Percentiles rank a stretch among this genome's conserved stretches.
These are phyloP conservation scores for Leptographium radiaticola DNA, from an alignment of 2,329 filamentous ascomycete species.

Conservation along the genomic window DNA sequence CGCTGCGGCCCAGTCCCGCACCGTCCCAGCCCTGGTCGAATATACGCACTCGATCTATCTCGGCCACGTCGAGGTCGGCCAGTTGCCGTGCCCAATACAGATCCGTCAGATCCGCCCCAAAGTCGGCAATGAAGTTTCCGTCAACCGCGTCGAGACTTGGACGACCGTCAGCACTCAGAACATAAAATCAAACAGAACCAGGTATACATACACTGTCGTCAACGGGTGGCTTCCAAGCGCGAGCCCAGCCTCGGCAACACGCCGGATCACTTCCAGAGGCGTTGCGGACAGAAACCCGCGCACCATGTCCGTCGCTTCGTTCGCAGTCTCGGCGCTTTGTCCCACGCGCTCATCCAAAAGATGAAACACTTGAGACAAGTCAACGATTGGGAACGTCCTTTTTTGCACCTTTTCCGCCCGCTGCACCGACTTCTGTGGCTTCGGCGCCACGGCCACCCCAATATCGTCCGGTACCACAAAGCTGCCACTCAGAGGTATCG, in stretches of 20 bases:
- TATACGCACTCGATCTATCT: background rate
- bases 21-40: constrained; percentile 1
- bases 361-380: constrained; percentile 3
- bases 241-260: constrained; percentile 1
- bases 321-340: background rate
- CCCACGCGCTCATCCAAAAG: background rate
- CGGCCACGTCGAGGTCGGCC: background rate
- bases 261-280: constrained; percentile 3
- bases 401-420: too few relatives aligned
- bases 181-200: background rate
- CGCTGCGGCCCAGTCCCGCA: background rate
- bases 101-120: constrained; percentile 4
- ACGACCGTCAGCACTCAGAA: background rate
- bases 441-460: constrained; percentile 11
- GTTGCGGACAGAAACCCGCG: background rate
- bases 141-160: constrained; percentile 7
- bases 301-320: background rate
- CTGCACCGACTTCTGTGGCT: too few relatives aligned
- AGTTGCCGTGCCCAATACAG: constrained; percentile 5
- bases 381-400: background rate
- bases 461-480: constrained; percentile 27
- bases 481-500: constrained; percentile 3
- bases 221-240: constrained; percentile 5
- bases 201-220: constrained; percentile 8
- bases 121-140: background rate